phyloP scores from a whole-genome alignment of 78 protist species.

The Chrysochromulina tobinii region DNA sequence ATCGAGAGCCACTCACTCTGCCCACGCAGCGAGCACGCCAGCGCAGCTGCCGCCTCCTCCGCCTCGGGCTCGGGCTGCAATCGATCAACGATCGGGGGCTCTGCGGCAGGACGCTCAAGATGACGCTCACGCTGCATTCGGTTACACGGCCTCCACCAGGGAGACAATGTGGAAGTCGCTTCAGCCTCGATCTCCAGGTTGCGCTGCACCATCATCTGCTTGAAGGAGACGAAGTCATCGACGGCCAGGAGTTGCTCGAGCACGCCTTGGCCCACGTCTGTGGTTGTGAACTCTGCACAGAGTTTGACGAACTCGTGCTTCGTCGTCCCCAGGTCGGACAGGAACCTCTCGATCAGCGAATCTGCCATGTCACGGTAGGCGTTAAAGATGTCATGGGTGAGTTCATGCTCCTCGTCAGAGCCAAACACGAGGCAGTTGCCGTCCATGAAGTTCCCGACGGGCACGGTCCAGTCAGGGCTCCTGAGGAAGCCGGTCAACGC shows the following conservation, averaged over 20 bases:
- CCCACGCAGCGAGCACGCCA: too few species aligned
- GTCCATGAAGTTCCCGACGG: conserved; percentile 28
- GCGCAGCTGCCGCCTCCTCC: too few species aligned
- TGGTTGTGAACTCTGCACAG: not conserved
- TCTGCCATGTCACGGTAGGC: conserved; percentile 35
- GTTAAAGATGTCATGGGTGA: conserved; percentile 8
- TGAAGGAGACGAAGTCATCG: conserved; percentile 54
- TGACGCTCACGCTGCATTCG: too few species aligned
- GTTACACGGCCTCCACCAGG: too few species aligned
- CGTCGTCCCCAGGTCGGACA: conserved; percentile 28
- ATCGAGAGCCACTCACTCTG: too few species aligned
- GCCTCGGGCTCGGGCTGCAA: too few species aligned
- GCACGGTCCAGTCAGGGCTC: not conserved
- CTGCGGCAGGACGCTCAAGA: too few species aligned
- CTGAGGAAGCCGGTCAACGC: not conserved
- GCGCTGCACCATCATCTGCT: conserved; percentile 44
- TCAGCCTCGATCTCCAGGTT: conserved; percentile 47
- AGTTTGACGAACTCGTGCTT: not conserved
- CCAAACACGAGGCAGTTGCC: conserved; percentile 42
- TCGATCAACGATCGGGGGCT: too few species aligned
- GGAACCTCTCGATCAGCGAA: not conserved
- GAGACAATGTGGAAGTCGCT: not conserved
- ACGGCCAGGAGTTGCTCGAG: conserved; percentile 35
- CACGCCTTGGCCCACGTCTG: not conserved
- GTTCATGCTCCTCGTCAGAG: conserved; percentile 30